Base-by-base conservation (phyloP, 257 asterid species). In the Striga asiatica region DNA sequence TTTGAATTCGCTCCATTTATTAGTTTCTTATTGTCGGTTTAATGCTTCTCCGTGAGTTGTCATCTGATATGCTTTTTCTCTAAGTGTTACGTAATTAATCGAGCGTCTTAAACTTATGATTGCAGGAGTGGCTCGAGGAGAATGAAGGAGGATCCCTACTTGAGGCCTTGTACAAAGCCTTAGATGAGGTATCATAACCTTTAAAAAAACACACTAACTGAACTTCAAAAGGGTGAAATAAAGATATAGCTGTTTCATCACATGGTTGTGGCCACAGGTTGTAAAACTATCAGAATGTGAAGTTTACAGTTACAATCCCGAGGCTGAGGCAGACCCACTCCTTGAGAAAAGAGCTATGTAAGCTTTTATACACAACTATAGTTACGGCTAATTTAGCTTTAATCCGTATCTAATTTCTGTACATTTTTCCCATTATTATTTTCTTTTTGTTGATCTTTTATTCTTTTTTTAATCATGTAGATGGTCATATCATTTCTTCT, bases 401-500 rank as follows among this genome's bases (percentile, higher is more conserved):
- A 43, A 52, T 52, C 16, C 34, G 32, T 61, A 48, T 58, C 48
- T 23, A 66, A 28, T 49, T 58, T 45, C 9, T 46, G 3, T 23
- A 6, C 29, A 11, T 14, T 54, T 32, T 51, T 1, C 8, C 6
- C 6, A 19, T 42, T 28, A 31, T 56, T 61, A n/a, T n/a, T n/a
- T n/a, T n/a, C n/a, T n/a, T n/a, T n/a, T n/a, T n/a, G n/a, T n/a
- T n/a, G n/a, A n/a, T n/a, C n/a, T n/a, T n/a, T n/a, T n/a, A n/a
- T n/a, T n/a, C n/a, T n/a, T n/a, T n/a, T n/a, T n/a, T n/a, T n/a
- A n/a, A n/a, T n/a, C n/a, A n/a, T n/a, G 32, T 80, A 92, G 99
- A 79, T 92, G 97, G 97, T 82, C 95, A 0, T 84, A 78, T 61
- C 88, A 88, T 76, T 84, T 88, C 83, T 92, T 92, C 83, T 92